A percentile compares a stretch with the other conserved stretches of the same genome.
Conservation (phyloP, 345 rosid species). For the Alliaria petiolata region DNA sequence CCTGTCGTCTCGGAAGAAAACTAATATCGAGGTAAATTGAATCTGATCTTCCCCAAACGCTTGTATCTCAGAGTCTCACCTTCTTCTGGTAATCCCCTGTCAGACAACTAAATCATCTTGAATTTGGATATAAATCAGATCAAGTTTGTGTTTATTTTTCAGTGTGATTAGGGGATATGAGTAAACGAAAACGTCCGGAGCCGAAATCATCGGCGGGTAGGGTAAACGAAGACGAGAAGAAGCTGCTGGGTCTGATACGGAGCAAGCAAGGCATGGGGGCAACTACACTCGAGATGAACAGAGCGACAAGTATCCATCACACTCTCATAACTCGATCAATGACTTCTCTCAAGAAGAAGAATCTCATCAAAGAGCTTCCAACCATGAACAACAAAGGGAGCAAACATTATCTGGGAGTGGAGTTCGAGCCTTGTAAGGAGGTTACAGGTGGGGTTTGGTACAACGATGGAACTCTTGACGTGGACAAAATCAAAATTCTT, state of each 20-base stretch:
- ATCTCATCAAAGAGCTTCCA: slow-evolving; percentile 59
- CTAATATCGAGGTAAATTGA: slow-evolving; percentile 11
- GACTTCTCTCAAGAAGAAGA: slow-evolving; percentile 40
- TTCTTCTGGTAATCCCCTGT: too few species aligned
- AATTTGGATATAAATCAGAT: background rate
- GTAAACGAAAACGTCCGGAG: slow-evolving; percentile 57
- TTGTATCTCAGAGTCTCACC: background rate
- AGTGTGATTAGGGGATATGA: slow-evolving; percentile 7
- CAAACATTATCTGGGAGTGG: slow-evolving; percentile 55
- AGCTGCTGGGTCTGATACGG: slow-evolving; percentile 39
- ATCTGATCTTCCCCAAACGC: background rate
- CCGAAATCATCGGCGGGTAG: slow-evolving; percentile 26
- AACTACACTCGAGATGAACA: slow-evolving; percentile 44
- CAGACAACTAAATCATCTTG: too few species aligned
- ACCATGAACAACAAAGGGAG: slow-evolving; percentile 52
- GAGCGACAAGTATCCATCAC: slow-evolving; percentile 39
- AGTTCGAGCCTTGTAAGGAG: slow-evolving; percentile 63
- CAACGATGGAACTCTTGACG: slow-evolving; percentile 53
- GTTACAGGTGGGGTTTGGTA: slow-evolving; percentile 87
- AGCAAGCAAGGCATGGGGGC: slow-evolving; percentile 64
- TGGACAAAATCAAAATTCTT: slow-evolving; percentile 36
- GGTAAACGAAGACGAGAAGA: slow-evolving; percentile 50
- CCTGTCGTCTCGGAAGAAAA: too few species aligned
- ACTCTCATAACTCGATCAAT: slow-evolving; percentile 37
- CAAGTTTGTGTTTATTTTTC: background rate